Evolutionary conservation across 345 rosid species (phyloP).

Genomic region (Atalantia buxifolia): DNA sequence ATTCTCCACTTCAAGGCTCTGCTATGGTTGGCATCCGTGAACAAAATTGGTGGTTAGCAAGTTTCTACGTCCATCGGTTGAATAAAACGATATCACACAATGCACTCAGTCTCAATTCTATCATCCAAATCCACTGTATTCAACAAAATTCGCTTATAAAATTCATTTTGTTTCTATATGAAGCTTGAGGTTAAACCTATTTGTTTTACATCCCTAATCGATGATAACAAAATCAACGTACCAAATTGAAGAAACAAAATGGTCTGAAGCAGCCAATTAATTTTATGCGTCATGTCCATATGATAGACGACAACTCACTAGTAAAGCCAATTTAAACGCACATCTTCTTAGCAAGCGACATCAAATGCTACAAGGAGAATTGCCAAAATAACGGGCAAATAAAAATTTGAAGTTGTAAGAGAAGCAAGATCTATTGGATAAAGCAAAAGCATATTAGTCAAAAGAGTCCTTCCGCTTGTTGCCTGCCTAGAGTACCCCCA

Average conservation of each 20-base stretch:
- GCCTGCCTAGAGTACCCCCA: not conserved
- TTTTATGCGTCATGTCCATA: not conserved
- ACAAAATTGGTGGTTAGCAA: not conserved
- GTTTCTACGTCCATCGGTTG: not conserved
- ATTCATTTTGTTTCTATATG: not conserved
- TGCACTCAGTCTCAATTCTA: too few relatives aligned
- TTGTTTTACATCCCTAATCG: not conserved
- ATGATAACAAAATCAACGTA: not conserved
- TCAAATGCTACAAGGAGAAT: not conserved
- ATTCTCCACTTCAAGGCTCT: not conserved
- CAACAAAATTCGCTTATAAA: too few relatives aligned
- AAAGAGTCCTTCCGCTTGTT: not conserved
- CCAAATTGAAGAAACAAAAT: not conserved
- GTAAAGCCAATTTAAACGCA: not conserved
- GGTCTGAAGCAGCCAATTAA: not conserved
- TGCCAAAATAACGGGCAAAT: not conserved
- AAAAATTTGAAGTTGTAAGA: not conserved
- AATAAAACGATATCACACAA: too few relatives aligned
- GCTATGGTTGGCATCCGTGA: not conserved
- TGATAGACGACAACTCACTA: not conserved
- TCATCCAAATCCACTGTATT: not conserved
- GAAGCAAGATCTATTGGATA: not conserved
- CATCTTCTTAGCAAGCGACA: not conserved
- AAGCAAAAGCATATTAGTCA: conserved; percentile 7
- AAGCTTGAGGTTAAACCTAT: not conserved